Conservation (phyloP, 2,329 filamentous ascomycete genomes). For the Phialocephala sp. region DNA sequence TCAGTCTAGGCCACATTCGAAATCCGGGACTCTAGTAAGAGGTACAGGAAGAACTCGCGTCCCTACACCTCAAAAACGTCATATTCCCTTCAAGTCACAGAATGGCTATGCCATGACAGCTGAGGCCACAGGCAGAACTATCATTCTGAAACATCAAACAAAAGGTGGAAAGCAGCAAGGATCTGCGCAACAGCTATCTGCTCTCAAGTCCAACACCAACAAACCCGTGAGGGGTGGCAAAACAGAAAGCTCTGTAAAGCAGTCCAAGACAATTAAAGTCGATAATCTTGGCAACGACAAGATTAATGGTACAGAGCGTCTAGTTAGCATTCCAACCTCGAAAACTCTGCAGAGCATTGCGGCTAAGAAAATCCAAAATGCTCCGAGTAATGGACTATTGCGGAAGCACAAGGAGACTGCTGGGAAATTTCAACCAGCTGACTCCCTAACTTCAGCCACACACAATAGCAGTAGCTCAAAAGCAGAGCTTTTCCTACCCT, state of each 20-base stretch:
- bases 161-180: not conserved
- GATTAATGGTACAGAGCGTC: not conserved
- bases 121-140: not conserved
- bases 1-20: not conserved
- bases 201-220: not conserved
- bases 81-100: not conserved
- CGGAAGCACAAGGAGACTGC: not conserved
- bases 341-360: not conserved
- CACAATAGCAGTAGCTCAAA: not conserved
- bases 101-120: not conserved
- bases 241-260: conserved; percentile 9
- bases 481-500: not conserved
- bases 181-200: too few species aligned
- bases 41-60: conserved; percentile 14
- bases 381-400: not conserved
- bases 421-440: not conserved
- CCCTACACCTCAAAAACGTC: not conserved
- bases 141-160: not conserved
- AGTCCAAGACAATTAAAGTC: not conserved
- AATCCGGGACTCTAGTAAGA: conserved; percentile 16
- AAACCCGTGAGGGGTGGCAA: not conserved
- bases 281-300: not conserved
- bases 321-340: not conserved
- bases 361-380: conserved; percentile 1
- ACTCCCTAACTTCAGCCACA: not conserved